phyloP scores from a whole-genome alignment of 2,329 filamentous ascomycete genomes.

The Microdochium paspali region DNA sequence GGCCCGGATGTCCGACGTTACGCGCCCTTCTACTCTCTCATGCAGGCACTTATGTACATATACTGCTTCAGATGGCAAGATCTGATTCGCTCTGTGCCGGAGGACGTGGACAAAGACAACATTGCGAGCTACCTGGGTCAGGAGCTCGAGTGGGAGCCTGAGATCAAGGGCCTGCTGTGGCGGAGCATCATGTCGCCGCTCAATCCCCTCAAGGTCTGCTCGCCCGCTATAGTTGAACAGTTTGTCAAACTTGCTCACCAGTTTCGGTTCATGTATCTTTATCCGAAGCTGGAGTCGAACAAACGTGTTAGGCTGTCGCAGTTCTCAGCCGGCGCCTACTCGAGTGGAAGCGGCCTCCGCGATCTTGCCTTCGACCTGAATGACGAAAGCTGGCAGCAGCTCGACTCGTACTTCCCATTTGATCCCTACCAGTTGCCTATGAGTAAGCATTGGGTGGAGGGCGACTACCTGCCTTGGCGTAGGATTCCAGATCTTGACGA shows the following conservation, averaged over 20 bases:
- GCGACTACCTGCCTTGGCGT: conserved; percentile 75
- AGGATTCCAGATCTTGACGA: conserved; percentile 61
- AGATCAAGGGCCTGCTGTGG: conserved; percentile 64
- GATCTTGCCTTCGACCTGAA: conserved; percentile 42
- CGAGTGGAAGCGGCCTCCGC: conserved; percentile 42
- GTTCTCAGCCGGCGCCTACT: conserved; percentile 49
- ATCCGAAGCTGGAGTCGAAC: conserved; percentile 80
- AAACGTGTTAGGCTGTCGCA: conserved; percentile 77
- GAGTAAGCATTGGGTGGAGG: conserved; percentile 80
- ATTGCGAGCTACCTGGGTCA: conserved; percentile 51
- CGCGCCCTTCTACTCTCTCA: conserved; percentile 74
- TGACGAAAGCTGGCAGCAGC: conserved; percentile 71
- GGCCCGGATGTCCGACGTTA: conserved; percentile 82
- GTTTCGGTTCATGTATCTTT: conserved; percentile 82
- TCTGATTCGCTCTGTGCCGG: conserved; percentile 55
- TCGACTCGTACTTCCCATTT: conserved; percentile 95
- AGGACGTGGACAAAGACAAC: conserved; percentile 54
- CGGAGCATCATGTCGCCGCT: conserved; percentile 78
- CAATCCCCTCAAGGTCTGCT: conserved; percentile 93
- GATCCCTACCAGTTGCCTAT: conserved; percentile 87
- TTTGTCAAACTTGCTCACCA: conserved; percentile 84
- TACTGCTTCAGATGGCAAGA: conserved; percentile 98
- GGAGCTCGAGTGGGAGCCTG: conserved; percentile 69
- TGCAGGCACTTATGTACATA: conserved; percentile 87
- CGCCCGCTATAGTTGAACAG: conserved; percentile 79